Evolutionary conservation across 2,329 filamentous ascomycete species (phyloP), one percentile per base, ranked within the genome.

Genomic region (Pleomassaria siparia): DNA sequence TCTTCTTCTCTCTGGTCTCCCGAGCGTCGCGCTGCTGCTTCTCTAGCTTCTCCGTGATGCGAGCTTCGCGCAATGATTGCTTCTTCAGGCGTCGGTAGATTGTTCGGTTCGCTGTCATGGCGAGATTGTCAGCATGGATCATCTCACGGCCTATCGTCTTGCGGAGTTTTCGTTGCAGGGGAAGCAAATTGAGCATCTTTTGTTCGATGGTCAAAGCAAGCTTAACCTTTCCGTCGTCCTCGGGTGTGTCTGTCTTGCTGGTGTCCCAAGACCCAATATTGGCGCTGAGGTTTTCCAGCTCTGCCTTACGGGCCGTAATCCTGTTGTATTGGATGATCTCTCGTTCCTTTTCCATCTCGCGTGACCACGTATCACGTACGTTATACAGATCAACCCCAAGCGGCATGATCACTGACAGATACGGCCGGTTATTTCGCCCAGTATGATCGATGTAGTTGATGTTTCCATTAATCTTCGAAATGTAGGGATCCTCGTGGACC

Each of bases 21-120:
- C 94, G 88, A 33, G 91, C 92, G 71, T 97, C 92, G 47, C 94
- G 89, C 70, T 99, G 94, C 71, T 99, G 91, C 76, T 97, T 97
- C 82, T 99, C 94, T 2, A 99, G 84, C 74, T 96, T 99, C 81
- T 99, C 94, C 0, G 94, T 99, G 57, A 99, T 95, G 47, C 92
- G 87, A 47, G 94, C 94, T 74, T 99, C 94, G 28, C 92, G 87
- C 41, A 97, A 81, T 41, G 88, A 95, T 72, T 96, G 92, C 77
- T 96, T 97, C 86, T 99, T 99, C 78, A 94, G 88, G 42, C 94
- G 86, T 28, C 94, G 88, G 71, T 96, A 96, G 63, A 86, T 83
- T 44, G 88, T 86, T 42, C 94, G 86, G 67, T 99, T 99, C 1
- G 91, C 92, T 1, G 92, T 96, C 89, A 96, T 96, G 36, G 91